Percentiles rank a stretch among this genome's conserved stretches.
These are phyloP conservation scores for Backusella tuberculispora DNA, from an alignment of 192 early-diverging fungal species.

Conservation along the genomic window DNA sequence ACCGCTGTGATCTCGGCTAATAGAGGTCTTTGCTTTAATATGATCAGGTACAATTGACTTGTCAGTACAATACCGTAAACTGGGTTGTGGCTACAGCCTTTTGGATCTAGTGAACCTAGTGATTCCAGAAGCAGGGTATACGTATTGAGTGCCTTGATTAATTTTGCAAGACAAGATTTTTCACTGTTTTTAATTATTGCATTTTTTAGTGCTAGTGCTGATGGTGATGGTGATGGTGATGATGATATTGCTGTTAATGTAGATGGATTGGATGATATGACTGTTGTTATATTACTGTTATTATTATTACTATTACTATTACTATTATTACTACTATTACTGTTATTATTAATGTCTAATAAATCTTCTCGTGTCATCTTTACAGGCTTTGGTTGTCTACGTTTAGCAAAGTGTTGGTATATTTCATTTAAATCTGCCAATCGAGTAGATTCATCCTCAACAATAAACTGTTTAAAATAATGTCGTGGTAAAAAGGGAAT, in stretches of 20 bases:
- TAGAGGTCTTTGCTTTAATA: background rate
- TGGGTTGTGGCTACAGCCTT: conserved; percentile 24
- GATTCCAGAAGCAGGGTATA: conserved; percentile 30
- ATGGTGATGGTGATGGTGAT: background rate
- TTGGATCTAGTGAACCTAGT: conserved; percentile 14
- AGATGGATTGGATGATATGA: background rate
- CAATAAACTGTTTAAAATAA: conserved; percentile 19
- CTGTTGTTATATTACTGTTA: background rate
- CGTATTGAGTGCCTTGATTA: conserved; percentile 9
- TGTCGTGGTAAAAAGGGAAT: conserved; percentile 30
- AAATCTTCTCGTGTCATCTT: background rate
- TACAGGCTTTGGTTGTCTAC: background rate
- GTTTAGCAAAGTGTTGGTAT: conserved; percentile 15
- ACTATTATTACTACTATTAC: background rate
- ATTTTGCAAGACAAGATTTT: conserved; percentile 17
- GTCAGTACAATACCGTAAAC: conserved; percentile 14
- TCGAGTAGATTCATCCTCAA: background rate
- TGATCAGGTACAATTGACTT: conserved; percentile 13
- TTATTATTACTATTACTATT: background rate
- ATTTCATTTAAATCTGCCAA: conserved; percentile 9
- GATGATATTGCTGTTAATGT: background rate
- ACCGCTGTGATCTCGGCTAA: conserved; percentile 9
- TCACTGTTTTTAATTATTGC: background rate
- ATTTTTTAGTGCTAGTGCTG: background rate
- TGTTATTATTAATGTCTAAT: background rate